Evolutionary conservation across 2,329 filamentous ascomycete genomes (phyloP), one percentile per base, ranked within the genome.

Genomic region (Sporothrix inflata): DNA sequence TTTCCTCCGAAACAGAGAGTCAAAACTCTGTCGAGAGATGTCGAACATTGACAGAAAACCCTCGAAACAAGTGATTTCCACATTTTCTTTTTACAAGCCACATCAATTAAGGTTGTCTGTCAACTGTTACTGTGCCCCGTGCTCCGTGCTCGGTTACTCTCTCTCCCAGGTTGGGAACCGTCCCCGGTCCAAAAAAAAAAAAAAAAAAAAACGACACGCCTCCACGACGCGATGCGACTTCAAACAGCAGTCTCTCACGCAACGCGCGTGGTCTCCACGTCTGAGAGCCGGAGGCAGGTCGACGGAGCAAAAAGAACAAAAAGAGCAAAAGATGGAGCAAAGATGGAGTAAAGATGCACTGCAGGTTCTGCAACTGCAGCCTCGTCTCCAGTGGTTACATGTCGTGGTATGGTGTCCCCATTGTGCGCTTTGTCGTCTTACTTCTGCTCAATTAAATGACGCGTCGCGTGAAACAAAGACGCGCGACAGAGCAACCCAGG

Each of bases 221-320:
- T 65, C 27, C 65, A 67, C 65, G 27, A 51, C 45, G 65, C 65
- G 45, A 51, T 67, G 45, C 65, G 45, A 67, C 65, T 38, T 49
- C 19, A 51, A 51, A 38, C 65, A 45, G 42, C 27, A 67, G 65
- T 49, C 21, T 49, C 14, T 38, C 11, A 11, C 60, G 1, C 61
- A 47, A 30, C 38, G 14, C 40, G 42, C 27, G 16, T 11, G 11
- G 63, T 34, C 63, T 47, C 63, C 63, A 67, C 63, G 45, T 67
- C 63, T 51, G 63, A 51, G 63, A 38, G 63, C 63, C 63, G 42
- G 45, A 67, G 45, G 63, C 63, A 67, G 42, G 45, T 1, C 9
- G 63, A 49, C n/a, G 63, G 63, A 51, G 42, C 14, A 1, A 14
- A 7, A 27, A 30, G 16, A n/a, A 19, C 2, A 5, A 8, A 27